These are phyloP conservation scores for Teunomyces barrocoloradensis DNA, from an alignment of 805 yeast species.

Conservation along the genomic window DNA sequence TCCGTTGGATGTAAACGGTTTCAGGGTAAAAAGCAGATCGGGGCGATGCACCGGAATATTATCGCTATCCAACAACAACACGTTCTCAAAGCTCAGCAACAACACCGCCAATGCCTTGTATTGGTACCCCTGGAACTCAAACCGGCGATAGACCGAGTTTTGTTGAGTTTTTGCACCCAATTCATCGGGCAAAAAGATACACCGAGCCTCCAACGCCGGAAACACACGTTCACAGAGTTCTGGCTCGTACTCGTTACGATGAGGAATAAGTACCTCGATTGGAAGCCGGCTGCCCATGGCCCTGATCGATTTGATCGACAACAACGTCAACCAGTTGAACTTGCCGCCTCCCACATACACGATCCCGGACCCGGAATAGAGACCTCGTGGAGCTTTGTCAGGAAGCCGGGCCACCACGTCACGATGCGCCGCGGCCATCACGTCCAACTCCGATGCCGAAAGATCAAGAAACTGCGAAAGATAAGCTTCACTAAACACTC, in stretches of 20 bases:
- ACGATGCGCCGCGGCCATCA: slow-evolving; percentile 48
- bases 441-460: slow-evolving; percentile 37
- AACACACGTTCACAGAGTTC: slow-evolving; percentile 47
- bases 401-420: slow-evolving; percentile 45
- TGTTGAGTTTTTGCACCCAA: slow-evolving; percentile 16
- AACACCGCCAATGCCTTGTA: slow-evolving; percentile 42
- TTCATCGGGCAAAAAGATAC: slow-evolving; percentile 35
- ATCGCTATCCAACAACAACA: slow-evolving; percentile 73
- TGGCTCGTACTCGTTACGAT: slow-evolving; percentile 64
- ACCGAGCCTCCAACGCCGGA: slow-evolving; percentile 38
- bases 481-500: slow-evolving; percentile 51
- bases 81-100: slow-evolving; percentile 59
- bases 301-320: slow-evolving; percentile 64
- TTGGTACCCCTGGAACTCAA: slow-evolving; percentile 43
- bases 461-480: slow-evolving; percentile 49
- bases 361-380: slow-evolving; percentile 51
- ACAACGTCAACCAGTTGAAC: slow-evolving; percentile 67
- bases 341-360: slow-evolving; percentile 81
- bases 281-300: slow-evolving; percentile 68
- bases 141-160: slow-evolving; percentile 23
- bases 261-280: slow-evolving; percentile 79
- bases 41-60: slow-evolving; percentile 68
- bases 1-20: slow-evolving; percentile 54
- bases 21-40: slow-evolving; percentile 53
- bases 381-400: slow-evolving; percentile 32